Evolutionary conservation across 805 yeast species (phyloP).

Genomic region (Starmera amethionina): DNA sequence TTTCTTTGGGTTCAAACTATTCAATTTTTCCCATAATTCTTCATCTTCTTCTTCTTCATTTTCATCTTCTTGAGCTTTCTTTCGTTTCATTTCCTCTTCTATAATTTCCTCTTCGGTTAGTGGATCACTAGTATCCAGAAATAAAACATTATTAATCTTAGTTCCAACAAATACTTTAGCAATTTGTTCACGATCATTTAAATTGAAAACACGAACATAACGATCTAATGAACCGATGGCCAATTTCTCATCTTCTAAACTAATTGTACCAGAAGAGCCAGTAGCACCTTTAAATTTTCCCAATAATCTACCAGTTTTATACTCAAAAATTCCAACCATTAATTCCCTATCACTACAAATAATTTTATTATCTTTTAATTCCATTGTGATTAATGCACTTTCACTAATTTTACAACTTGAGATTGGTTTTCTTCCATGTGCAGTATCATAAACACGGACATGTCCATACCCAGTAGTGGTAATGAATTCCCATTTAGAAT

Average conservation of each 20-base stretch:
- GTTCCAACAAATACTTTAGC: conserved; percentile 74
- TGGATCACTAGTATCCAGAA: conserved; percentile 39
- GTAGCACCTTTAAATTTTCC: conserved; percentile 74
- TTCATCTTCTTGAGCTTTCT: conserved; percentile 24
- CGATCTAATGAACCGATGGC: conserved; percentile 84
- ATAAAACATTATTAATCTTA: conserved; percentile 44
- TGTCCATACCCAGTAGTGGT: conserved; percentile 71
- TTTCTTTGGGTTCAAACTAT: conserved; percentile 9
- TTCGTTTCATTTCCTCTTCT: conserved; percentile 18
- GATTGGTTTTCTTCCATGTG: conserved; percentile 59
- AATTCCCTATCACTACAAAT: conserved; percentile 67
- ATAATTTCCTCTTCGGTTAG: conserved; percentile 24
- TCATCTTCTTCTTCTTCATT: conserved; percentile 21
- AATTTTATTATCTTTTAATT: conserved; percentile 28
- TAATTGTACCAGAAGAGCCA: conserved; percentile 45
- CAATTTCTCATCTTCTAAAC: conserved; percentile 31
- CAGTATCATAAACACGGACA: conserved; percentile 62
- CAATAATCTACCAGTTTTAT: conserved; percentile 39
- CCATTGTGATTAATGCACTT: conserved; percentile 37
- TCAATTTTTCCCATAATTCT: conserved; percentile 28
- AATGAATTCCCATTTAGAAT: conserved; percentile 39
- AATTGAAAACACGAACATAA: conserved; percentile 69
- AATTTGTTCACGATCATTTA: conserved; percentile 40
- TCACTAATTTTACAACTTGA: conserved; percentile 43
- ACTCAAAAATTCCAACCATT: conserved; percentile 47